Evolutionary conservation across 768 basidiomycete species (phyloP), one percentile per base, ranked within the genome.

Genomic region (Russula sp.): DNA sequence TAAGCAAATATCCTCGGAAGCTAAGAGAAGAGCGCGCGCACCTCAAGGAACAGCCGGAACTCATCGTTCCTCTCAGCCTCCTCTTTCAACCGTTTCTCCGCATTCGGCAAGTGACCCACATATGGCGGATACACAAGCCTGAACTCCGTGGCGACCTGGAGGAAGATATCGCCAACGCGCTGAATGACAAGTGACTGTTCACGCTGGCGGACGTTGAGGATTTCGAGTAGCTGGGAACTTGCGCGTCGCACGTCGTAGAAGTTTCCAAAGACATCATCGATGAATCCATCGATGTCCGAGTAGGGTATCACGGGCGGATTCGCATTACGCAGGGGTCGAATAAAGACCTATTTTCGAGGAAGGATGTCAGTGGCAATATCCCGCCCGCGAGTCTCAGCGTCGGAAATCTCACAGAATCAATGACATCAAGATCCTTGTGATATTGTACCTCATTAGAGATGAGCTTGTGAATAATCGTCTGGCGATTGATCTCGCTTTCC

Each of bases 371-470:
- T 78, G 20, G 88, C 74, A 3, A 82, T 26, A 18, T 55, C 46
- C 46, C 36, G 6, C 18, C 55, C 83, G 34, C 80, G 78, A 5
- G 62, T 80, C 78, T 59, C 10, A 34, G 24, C 24, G 81, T 5
- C 61, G 5, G 44, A 44, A 16, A 26, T 69, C 78, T 79, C 48
- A 89, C 86, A 18, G 82, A 79, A 72, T 96, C 92, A 50, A 97
- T 83, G 2, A 86, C 80, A 64, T 92, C 88, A 9, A 99, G 81
- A 71, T 99, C 96, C 61, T 87, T 85, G 49, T 93, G 77, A 72
- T 95, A 97, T 71, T 93, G 89, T 68, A 92, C 87, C 73, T 98
- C 96, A 70, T 91, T 88, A 67, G 81, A 81, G 67, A 98, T 91
- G 42, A 95, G 82, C 71, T 92, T 93, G 72, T 90, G 87, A 62